phyloP scores from a whole-genome alignment of 78 protist genomes.

The Anaeramoeba flamelloides region DNA sequence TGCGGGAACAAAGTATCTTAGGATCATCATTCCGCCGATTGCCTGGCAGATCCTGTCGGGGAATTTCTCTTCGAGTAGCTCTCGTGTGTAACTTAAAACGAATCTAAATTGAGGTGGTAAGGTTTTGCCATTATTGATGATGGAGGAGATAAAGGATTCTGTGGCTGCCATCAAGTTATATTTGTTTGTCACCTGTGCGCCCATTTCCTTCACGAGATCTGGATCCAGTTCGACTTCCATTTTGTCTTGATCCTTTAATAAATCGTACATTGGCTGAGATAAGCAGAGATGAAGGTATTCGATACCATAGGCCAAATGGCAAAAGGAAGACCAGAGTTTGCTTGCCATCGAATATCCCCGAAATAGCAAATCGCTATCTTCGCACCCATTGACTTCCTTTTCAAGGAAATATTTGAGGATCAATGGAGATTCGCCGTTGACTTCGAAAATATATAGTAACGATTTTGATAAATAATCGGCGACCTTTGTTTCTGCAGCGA shows the following conservation, averaged over 20 bases:
- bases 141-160: not conserved
- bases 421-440: not conserved
- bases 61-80: not conserved
- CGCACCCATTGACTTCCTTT: not conserved
- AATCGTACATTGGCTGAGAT: not conserved
- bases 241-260: not conserved
- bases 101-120: conserved; percentile 1
- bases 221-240: not conserved
- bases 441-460: not conserved
- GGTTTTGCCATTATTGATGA: not conserved
- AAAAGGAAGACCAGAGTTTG: not conserved
- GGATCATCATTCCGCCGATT: not conserved
- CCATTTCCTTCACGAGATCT: not conserved
- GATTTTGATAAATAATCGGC: not conserved
- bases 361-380: not conserved
- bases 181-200: not conserved
- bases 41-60: not conserved
- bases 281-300: not conserved
- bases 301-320: not conserved
- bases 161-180: not conserved
- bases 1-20: not conserved
- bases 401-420: not conserved
- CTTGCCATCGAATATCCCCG: not conserved
- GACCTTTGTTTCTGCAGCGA: not conserved
- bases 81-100: not conserved